A percentile compares a stretch with the other conserved stretches of the same genome.
Conservation (phyloP, 2,329 filamentous ascomycete genomes). For the Rosellinia necatrix region DNA sequence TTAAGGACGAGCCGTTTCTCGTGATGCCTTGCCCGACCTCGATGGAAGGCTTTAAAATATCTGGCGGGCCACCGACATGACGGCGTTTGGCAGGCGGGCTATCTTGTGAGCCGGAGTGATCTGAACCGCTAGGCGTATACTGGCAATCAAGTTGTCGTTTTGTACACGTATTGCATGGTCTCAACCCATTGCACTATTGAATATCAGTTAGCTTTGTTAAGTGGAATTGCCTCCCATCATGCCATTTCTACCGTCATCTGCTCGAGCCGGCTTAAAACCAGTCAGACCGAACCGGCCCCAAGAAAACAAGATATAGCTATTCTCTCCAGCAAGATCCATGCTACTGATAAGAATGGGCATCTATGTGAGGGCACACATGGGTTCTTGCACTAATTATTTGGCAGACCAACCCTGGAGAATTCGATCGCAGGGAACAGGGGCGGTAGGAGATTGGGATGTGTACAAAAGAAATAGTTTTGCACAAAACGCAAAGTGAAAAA, state of each 20-base stretch:
- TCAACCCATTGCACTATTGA: constrained; percentile 61
- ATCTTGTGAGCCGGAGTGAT: constrained; percentile 38
- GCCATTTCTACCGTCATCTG: not conserved
- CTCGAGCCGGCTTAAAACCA: not conserved
- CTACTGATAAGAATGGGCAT: not conserved
- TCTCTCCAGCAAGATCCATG: not conserved
- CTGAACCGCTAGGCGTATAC: constrained; percentile 46
- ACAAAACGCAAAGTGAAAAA: not conserved
- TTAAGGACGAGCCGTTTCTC: constrained; percentile 29
- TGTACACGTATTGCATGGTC: constrained; percentile 62
- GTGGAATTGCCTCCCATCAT: not conserved
- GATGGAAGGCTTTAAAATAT: constrained; percentile 32
- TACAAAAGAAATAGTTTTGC: not conserved
- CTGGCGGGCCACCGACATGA: constrained; percentile 39
- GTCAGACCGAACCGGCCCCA: constrained; percentile 2
- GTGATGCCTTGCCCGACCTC: constrained; percentile 39
- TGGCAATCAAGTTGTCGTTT: constrained; percentile 55
- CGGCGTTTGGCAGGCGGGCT: constrained; percentile 45
- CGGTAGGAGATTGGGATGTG: not conserved
- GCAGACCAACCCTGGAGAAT: constrained; percentile 15
- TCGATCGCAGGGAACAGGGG: not conserved
- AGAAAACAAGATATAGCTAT: not conserved
- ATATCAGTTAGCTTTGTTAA: constrained; percentile 28
- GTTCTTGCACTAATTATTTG: constrained; percentile 24
- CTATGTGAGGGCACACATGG: constrained; percentile 13